Evolutionary conservation across 2,329 filamentous ascomycete genomes (phyloP).

Genomic region (Xylaria sp.): DNA sequence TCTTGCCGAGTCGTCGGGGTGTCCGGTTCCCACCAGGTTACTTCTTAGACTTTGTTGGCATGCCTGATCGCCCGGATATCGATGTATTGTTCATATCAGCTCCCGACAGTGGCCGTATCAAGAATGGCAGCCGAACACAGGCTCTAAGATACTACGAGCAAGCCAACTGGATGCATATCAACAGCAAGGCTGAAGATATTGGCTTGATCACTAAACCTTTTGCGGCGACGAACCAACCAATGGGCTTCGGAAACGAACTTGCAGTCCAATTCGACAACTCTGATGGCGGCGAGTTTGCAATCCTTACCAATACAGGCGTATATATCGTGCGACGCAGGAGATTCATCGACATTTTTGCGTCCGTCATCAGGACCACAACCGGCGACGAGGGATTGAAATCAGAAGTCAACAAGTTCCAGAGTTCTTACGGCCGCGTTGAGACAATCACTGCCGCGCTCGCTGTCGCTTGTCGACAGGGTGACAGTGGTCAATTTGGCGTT

Average conservation of each 20-base stretch:
- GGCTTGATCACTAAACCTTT: conserved; percentile 78
- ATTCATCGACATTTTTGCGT: conserved; percentile 90
- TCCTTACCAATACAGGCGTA: conserved; percentile 89
- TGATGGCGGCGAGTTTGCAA: conserved; percentile 77
- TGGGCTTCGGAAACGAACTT: conserved; percentile 92
- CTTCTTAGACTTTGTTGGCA: conserved; percentile 82
- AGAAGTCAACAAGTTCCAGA: conserved; percentile 83
- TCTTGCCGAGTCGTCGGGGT: conserved; percentile 57
- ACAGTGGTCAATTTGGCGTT: conserved; percentile 73
- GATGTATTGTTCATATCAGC: conserved; percentile 83
- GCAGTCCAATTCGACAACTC: conserved; percentile 92
- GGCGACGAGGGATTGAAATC: conserved; percentile 82
- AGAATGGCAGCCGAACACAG: conserved; percentile 59
- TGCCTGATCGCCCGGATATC: conserved; percentile 60
- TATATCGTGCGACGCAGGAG: conserved; percentile 83
- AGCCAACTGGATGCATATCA: conserved; percentile 78
- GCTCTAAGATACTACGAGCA: conserved; percentile 74
- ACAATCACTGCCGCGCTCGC: conserved; percentile 89
- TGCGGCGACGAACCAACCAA: conserved; percentile 67
- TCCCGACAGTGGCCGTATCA: conserved; percentile 86
- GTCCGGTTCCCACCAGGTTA: conserved; percentile 82
- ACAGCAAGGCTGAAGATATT: conserved; percentile 76
- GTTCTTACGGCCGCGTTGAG: conserved; percentile 85
- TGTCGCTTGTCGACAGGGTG: conserved; percentile 92
- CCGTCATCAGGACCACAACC: conserved; percentile 73